Evolutionary conservation across 1,284 basidiomycete genomes (phyloP).

Genomic region (Ustilago xerochloae): DNA sequence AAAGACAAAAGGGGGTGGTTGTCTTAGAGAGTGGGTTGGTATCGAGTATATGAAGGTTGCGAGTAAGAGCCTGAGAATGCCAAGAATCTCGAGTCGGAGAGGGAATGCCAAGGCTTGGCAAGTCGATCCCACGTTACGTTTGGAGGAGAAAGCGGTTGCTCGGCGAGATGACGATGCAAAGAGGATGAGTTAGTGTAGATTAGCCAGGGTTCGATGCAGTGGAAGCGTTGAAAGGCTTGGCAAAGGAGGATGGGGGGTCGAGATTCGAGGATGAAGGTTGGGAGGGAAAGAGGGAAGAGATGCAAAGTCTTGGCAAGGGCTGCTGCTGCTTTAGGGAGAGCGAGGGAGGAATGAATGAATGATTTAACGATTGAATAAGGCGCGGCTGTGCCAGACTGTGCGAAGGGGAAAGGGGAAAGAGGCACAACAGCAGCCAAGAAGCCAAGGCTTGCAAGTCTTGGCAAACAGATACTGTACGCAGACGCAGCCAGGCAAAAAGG

Average conservation of each 20-base stretch:
- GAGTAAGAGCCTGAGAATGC: slow-evolving; percentile 7
- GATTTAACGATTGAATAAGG: too few relatives aligned
- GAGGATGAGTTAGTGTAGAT: too few relatives aligned
- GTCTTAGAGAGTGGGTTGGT: background rate
- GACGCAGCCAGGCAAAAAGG: background rate
- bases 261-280: background rate
- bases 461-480: background rate
- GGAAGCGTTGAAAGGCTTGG: background rate
- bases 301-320: slow-evolving; percentile 26
- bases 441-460: slow-evolving; percentile 20
- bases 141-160: too few relatives aligned
- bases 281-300: slow-evolving; percentile 5
- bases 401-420: background rate
- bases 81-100: slow-evolving; percentile 41
- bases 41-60: slow-evolving; percentile 45
- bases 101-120: slow-evolving; percentile 44
- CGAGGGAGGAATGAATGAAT: slow-evolving; percentile 3
- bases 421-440: slow-evolving; percentile 5
- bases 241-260: background rate
- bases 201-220: slow-evolving; percentile 1
- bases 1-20: background rate
- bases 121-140: slow-evolving; percentile 41
- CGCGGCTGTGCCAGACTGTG: background rate
- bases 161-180: too few relatives aligned
- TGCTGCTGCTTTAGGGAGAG: background rate